phyloP scores from a whole-genome alignment of 306 rosid species.

The Mimosa bimucronata region DNA sequence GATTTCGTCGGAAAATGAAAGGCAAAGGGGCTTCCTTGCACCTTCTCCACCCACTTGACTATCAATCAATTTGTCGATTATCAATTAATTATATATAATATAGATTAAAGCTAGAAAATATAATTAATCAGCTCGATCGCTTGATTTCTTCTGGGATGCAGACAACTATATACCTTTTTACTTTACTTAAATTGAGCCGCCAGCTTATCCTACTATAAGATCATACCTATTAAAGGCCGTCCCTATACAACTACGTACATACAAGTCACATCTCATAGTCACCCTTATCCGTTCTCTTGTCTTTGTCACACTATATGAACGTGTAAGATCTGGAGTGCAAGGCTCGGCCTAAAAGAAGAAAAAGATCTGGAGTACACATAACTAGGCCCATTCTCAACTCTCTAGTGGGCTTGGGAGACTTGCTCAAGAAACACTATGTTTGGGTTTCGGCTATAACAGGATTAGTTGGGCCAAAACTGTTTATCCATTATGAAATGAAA shows the following conservation, averaged over 20 bases:
- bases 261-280: neutral
- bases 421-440: neutral
- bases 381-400: neutral
- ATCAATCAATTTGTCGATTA: too few relatives aligned
- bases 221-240: neutral
- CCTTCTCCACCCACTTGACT: neutral
- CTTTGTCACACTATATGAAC: neutral
- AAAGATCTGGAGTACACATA: neutral
- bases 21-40: constrained; percentile 3
- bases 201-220: neutral
- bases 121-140: neutral
- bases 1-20: neutral
- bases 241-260: neutral
- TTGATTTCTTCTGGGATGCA: neutral
- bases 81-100: neutral
- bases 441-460: neutral
- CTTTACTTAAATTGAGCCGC: neutral
- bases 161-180: neutral
- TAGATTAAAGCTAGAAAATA: neutral
- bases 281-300: neutral
- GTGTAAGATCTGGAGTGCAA: neutral
- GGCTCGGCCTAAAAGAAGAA: too few relatives aligned
- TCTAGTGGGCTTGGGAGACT: neutral
- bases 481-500: too few relatives aligned
- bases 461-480: neutral